Conservation (phyloP, 2,329 filamentous ascomycete genomes). For the Xylaria sp. region DNA sequence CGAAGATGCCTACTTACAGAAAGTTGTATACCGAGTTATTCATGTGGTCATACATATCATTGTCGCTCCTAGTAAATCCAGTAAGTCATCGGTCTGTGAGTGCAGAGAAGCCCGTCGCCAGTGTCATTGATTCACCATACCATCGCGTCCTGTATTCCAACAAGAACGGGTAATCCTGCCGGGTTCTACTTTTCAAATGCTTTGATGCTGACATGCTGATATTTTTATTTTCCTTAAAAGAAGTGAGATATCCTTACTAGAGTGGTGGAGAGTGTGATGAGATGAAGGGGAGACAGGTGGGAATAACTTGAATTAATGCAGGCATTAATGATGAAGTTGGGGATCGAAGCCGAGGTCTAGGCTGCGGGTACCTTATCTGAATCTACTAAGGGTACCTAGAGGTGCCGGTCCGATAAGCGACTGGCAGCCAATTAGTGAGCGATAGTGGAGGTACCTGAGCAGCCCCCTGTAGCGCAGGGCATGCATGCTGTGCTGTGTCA, state of each 20-base stretch:
- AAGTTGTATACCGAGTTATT: slow-evolving; percentile 92
- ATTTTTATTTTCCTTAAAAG: not conserved
- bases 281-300: not conserved
- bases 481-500: not conserved
- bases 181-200: slow-evolving; percentile 69
- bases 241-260: not conserved
- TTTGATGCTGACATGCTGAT: slow-evolving; percentile 50
- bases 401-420: slow-evolving; percentile 2
- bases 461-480: not conserved
- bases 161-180: slow-evolving; percentile 80
- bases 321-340: not conserved
- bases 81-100: slow-evolving; percentile 32
- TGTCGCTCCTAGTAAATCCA: slow-evolving; percentile 75
- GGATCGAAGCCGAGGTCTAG: slow-evolving; percentile 19
- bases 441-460: not conserved
- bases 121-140: slow-evolving; percentile 61
- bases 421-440: not conserved
- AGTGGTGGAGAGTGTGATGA: not conserved
- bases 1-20: slow-evolving; percentile 60
- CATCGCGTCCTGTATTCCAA: slow-evolving; percentile 90
- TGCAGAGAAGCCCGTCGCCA: slow-evolving; percentile 21
- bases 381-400: too few species aligned
- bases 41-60: slow-evolving; percentile 95
- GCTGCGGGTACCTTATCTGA: not conserved
- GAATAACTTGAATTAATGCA: not conserved